Evolutionary conservation across 2,329 filamentous ascomycete species (phyloP).

Genomic region (Fusarium keratoplasticum): DNA sequence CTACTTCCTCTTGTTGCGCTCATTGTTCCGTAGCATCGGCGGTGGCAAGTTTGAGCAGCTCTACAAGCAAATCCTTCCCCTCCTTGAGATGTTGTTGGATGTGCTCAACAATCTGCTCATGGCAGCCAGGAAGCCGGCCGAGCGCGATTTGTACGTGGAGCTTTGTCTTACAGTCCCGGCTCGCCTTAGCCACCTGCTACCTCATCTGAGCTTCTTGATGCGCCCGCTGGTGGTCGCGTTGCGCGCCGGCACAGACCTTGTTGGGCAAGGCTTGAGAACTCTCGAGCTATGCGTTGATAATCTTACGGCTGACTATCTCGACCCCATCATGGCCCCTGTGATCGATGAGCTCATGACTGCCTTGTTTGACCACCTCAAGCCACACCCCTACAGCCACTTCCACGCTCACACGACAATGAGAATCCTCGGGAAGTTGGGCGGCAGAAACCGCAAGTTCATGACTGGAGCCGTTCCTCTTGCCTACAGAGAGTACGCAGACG

Average conservation of each 20-base stretch:
- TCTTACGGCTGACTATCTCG: constrained; percentile 94
- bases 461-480: constrained; percentile 87
- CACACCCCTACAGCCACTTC: constrained; percentile 95
- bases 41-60: constrained; percentile 97
- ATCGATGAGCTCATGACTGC: constrained; percentile 99
- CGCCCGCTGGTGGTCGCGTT: constrained; percentile 95
- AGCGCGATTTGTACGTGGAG: constrained; percentile 96
- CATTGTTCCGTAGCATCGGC: constrained; percentile 94
- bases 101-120: constrained; percentile 95
- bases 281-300: constrained; percentile 98
- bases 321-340: constrained; percentile 98
- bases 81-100: constrained; percentile 97
- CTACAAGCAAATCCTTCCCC: constrained; percentile 96
- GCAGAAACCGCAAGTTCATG: constrained; percentile 94
- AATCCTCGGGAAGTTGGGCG: constrained; percentile 95
- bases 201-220: constrained; percentile 97
- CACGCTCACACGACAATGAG: constrained; percentile 98
- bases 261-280: constrained; percentile 92
- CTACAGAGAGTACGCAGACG: constrained; percentile 88
- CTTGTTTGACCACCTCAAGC: constrained; percentile 93
- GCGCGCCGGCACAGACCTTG: constrained; percentile 89
- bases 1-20: constrained; percentile 93
- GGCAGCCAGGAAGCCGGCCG: constrained; percentile 88
- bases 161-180: constrained; percentile 96
- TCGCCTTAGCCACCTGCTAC: constrained; percentile 90